Evolutionary conservation across 495 filamentous ascomycete species (phyloP).

Genomic region (Aspergillus haitiensis): DNA sequence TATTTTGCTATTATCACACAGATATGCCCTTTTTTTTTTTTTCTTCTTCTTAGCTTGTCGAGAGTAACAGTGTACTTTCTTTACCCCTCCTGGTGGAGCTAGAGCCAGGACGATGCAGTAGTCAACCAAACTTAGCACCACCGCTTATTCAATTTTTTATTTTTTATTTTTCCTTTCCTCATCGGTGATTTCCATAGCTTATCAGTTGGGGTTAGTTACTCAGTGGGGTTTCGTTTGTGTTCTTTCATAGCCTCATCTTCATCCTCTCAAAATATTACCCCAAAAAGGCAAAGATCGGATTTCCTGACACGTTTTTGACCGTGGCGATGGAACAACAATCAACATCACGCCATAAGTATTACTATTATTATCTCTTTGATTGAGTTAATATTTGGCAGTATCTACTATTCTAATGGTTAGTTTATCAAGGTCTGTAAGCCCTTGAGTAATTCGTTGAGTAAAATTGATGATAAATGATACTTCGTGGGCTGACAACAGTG

Average conservation of each 20-base stretch:
- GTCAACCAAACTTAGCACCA: neutral
- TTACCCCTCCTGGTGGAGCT: neutral
- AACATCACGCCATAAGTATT: too few relatives aligned
- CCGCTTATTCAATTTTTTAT: neutral
- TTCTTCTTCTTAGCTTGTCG: neutral
- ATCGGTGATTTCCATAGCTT: too few relatives aligned
- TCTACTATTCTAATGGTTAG: too few relatives aligned
- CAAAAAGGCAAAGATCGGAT: neutral
- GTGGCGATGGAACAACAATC: too few relatives aligned
- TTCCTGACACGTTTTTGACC: too few relatives aligned
- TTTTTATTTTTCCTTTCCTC: too few relatives aligned
- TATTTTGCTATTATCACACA: neutral
- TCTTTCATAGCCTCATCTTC: neutral
- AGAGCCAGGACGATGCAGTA: neutral
- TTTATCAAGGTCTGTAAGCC: neutral
- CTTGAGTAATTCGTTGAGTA: constrained; percentile 1
- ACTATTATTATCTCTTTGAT: too few relatives aligned
- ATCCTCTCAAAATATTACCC: constrained; percentile 1
- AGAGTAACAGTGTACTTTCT: neutral
- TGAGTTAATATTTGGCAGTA: too few relatives aligned
- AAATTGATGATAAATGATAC: neutral
- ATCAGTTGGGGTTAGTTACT: too few relatives aligned
- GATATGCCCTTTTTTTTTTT: neutral
- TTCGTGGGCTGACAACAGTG: too few relatives aligned
- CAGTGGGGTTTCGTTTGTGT: too few relatives aligned